Conservation (phyloP, 176 grass and related monocot species). For the Rhynchospora breviuscula region DNA sequence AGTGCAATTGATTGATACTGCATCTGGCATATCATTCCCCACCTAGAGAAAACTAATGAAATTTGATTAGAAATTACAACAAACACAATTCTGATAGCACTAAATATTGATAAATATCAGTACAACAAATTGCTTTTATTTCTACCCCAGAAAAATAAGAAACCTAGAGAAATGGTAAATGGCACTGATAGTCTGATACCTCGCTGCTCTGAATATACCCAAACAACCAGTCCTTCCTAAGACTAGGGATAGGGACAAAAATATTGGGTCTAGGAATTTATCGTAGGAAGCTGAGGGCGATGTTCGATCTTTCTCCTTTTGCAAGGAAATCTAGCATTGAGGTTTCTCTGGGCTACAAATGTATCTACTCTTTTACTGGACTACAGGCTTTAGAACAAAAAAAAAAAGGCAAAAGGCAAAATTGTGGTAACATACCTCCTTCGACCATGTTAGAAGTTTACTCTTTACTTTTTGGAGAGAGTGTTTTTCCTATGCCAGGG, state of each 20-base stretch:
- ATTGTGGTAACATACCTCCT: conserved; percentile 40
- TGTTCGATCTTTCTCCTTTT: background rate
- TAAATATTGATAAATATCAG: background rate
- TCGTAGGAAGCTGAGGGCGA: background rate
- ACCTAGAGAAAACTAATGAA: conserved; percentile 35
- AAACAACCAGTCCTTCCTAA: background rate
- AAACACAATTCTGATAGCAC: background rate
- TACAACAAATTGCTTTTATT: background rate
- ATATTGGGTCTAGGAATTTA: background rate
- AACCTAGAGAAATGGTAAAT: background rate
- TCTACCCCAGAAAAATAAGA: background rate
- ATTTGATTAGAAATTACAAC: background rate
- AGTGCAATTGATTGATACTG: conserved; percentile 78
- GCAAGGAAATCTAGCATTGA: background rate
- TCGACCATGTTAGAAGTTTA: conserved; percentile 43
- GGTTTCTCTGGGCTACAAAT: background rate
- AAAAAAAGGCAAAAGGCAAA: background rate
- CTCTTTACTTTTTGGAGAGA: conserved; percentile 69
- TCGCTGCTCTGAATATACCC: background rate
- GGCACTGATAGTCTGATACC: background rate
- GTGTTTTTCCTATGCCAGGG: conserved; percentile 82
- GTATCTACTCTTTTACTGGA: background rate
- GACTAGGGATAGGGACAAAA: background rate
- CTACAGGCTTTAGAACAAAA: background rate
- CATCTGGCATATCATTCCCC: conserved; percentile 50